Evolutionary conservation across 768 basidiomycete species (phyloP).

Genomic region (Mycena vulgaris): DNA sequence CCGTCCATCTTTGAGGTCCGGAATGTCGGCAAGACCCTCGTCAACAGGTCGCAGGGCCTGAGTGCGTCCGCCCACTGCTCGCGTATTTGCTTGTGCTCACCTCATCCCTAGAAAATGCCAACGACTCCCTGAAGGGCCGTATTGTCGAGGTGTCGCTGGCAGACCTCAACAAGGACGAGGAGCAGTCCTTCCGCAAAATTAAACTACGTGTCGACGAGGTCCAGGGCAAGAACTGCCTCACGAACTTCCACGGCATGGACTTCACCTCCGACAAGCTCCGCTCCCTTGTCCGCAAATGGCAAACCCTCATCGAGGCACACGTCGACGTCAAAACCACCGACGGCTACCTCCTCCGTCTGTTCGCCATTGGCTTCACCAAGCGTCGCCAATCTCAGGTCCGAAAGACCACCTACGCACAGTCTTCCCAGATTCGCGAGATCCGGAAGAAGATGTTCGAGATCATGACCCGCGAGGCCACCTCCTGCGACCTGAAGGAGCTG

Average conservation of each 20-base stretch:
- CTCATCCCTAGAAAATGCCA: constrained; percentile 87
- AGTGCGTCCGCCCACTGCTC: constrained; percentile 72
- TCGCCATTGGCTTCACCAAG: constrained; percentile 99
- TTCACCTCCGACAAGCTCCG: constrained; percentile 99
- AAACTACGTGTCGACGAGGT: constrained; percentile 97
- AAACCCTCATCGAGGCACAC: constrained; percentile 98
- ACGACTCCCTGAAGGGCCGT: constrained; percentile 97
- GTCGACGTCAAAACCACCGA: constrained; percentile 99
- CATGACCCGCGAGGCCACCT: constrained; percentile 95
- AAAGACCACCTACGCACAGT: constrained; percentile 99
- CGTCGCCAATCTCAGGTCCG: constrained; percentile 96
- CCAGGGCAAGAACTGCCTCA: constrained; percentile 99
- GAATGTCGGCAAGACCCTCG: constrained; percentile 98
- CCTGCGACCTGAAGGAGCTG: constrained; percentile 97
- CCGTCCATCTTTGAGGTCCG: constrained; percentile 97
- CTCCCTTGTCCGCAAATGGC: constrained; percentile 99
- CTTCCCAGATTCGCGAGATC: constrained; percentile 96
- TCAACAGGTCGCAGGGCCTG: constrained; percentile 97
- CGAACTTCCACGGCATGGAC: constrained; percentile 99
- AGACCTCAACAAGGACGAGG: constrained; percentile 99
- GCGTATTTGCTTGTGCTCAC: constrained; percentile 5
- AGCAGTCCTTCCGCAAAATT: constrained; percentile 99
- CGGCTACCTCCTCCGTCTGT: constrained; percentile 98
- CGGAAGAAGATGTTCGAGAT: constrained; percentile 99
- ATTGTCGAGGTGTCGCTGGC: constrained; percentile 96